Conservation (phyloP, 768 basidiomycete species). For the Leucocoprinus sp. region DNA sequence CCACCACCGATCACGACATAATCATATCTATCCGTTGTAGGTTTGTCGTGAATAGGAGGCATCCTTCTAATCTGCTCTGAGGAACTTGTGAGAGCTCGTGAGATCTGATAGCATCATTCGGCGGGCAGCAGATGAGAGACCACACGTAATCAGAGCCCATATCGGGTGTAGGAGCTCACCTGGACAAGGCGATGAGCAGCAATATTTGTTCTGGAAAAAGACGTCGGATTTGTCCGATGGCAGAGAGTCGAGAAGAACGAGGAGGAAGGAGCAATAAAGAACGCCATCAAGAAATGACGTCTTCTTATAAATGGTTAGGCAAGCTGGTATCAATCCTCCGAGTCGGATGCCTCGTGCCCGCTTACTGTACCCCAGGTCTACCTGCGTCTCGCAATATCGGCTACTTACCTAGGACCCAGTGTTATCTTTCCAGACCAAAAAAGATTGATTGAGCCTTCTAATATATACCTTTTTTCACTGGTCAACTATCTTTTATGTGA, state of each 20-base stretch:
- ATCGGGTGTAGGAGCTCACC: conserved; percentile 11
- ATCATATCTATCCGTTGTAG: conserved; percentile 65
- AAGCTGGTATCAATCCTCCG: too few species aligned
- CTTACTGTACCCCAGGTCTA: too few species aligned
- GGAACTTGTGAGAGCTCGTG: conserved; percentile 7
- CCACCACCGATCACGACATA: conserved; percentile 89
- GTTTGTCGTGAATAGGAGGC: conserved; percentile 61
- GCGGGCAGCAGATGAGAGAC: background rate
- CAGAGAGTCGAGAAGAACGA: conserved; percentile 8
- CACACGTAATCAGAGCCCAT: background rate
- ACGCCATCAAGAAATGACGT: conserved; percentile 15
- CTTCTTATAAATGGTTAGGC: conserved; percentile 13
- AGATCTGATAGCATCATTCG: conserved; percentile 11
- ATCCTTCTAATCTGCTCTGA: conserved; percentile 36
- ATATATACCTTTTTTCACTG: too few species aligned
- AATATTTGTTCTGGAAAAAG: background rate
- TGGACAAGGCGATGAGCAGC: conserved; percentile 15
- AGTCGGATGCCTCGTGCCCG: too few species aligned
- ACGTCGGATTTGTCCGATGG: conserved; percentile 4
- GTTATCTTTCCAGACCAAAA: too few species aligned
- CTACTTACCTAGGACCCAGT: too few species aligned
- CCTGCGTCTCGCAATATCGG: too few species aligned
- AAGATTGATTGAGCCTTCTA: too few species aligned
- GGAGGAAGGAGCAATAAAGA: conserved; percentile 11
- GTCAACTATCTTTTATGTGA: too few species aligned